These are phyloP conservation scores for Neopestalotiopsis sp. DNA, from an alignment of 2,329 filamentous ascomycete genomes.

Conservation along the genomic window DNA sequence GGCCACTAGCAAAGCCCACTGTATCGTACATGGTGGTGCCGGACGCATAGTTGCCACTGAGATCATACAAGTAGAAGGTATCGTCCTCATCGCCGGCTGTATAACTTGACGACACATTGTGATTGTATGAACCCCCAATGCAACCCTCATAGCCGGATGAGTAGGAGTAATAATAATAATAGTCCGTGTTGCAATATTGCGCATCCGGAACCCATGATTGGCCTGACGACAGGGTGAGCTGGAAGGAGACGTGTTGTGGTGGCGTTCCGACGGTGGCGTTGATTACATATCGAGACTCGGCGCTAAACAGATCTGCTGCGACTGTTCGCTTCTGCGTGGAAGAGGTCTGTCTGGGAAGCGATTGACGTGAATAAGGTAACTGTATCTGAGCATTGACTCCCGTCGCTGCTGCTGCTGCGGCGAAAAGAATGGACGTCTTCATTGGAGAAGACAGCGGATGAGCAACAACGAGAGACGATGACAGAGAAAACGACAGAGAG, in stretches of 20 bases:
- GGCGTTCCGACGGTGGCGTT: slow-evolving; percentile 27
- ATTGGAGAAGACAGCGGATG: slow-evolving; percentile 11
- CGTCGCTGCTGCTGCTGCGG: slow-evolving; percentile 5
- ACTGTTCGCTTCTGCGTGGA: slow-evolving; percentile 13
- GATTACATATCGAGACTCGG: slow-evolving; percentile 16
- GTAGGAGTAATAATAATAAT: background rate
- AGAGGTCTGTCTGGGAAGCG: background rate
- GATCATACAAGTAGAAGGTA: slow-evolving; percentile 19
- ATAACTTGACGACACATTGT: slow-evolving; percentile 27
- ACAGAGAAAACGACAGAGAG: background rate
- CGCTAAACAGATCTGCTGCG: slow-evolving; percentile 3
- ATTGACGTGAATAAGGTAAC: slow-evolving; percentile 20
- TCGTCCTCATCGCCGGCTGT: slow-evolving; percentile 16
- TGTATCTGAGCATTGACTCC: slow-evolving; percentile 17
- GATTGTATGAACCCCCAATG: slow-evolving; percentile 31
- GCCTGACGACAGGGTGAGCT: slow-evolving; percentile 28
- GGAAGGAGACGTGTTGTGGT: slow-evolving; percentile 31
- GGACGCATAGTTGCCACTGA: slow-evolving; percentile 21
- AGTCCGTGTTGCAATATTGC: slow-evolving; percentile 7
- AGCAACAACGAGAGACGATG: slow-evolving; percentile 1
- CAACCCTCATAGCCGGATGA: slow-evolving; percentile 19
- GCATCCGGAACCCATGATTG: slow-evolving; percentile 36
- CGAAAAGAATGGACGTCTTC: slow-evolving; percentile 22
- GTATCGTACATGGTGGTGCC: slow-evolving; percentile 34
- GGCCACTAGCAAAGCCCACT: slow-evolving; percentile 27